Conservation (phyloP, 108 stramenopile species). For the Conticribra guillardii region DNA sequence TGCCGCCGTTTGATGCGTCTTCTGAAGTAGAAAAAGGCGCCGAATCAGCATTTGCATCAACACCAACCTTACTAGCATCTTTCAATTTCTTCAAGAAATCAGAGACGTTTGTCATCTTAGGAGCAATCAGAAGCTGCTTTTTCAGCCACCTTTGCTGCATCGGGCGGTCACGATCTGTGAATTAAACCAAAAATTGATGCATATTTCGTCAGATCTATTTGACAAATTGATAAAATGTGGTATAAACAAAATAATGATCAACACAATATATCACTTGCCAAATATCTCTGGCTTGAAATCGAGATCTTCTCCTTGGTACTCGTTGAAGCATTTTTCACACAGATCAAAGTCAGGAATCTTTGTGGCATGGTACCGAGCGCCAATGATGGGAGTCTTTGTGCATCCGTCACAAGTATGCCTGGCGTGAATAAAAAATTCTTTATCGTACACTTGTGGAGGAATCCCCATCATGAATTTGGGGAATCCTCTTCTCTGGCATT, state of each 20-base stretch:
- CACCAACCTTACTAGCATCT: conserved; percentile 22
- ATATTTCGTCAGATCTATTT: too few relatives aligned
- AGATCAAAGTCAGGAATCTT: conserved; percentile 88
- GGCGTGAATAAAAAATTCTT: background rate
- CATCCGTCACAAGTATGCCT: conserved; percentile 90
- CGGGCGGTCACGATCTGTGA: conserved; percentile 64
- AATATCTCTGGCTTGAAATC: conserved; percentile 67
- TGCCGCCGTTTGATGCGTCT: too few relatives aligned
- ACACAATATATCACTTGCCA: conserved; percentile 37
- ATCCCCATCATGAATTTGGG: conserved; percentile 1
- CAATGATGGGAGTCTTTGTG: conserved; percentile 79
- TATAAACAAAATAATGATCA: background rate
- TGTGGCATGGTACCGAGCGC: conserved; percentile 76
- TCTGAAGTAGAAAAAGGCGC: too few relatives aligned
- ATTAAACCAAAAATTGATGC: conserved; percentile 5
- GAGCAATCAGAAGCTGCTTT: conserved; percentile 12
- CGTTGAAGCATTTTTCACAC: conserved; percentile 63
- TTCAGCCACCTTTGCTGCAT: conserved; percentile 75
- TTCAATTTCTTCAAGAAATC: conserved; percentile 37
- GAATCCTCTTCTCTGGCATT: background rate
- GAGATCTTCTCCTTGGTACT: conserved; percentile 77
- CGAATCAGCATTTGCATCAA: background rate
- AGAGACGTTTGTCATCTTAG: conserved; percentile 4
- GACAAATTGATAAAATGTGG: background rate
- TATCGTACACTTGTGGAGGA: conserved; percentile 12